Conservation (phyloP, 2,329 filamentous ascomycete genomes). For the Alternaria sp. region DNA sequence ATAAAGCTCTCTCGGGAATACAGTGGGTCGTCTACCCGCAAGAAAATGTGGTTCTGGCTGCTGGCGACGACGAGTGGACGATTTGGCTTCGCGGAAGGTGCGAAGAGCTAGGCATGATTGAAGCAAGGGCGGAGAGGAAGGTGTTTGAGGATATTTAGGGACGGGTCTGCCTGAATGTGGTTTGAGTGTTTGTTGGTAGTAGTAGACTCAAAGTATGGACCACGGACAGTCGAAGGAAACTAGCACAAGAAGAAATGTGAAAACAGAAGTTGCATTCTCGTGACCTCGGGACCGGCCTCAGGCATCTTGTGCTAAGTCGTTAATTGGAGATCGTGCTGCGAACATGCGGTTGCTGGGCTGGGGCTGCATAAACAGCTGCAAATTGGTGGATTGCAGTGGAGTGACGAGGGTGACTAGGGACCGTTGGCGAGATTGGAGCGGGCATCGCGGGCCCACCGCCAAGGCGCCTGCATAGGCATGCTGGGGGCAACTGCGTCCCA, state of each 20-base stretch:
- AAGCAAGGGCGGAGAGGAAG: conserved; percentile 1
- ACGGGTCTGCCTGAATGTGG: background rate
- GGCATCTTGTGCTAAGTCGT: background rate
- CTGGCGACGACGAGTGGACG: conserved; percentile 17
- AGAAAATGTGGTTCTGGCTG: conserved; percentile 12
- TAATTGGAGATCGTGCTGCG: conserved; percentile 7
- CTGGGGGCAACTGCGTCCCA: conserved; percentile 8
- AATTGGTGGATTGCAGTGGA: conserved; percentile 6
- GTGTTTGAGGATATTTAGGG: conserved; percentile 10
- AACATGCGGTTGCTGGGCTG: background rate
- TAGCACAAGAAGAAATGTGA: background rate
- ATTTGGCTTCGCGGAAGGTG: conserved; percentile 9
- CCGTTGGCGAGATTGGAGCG: conserved; percentile 7
- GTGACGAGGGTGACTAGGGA: background rate
- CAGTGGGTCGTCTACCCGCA: conserved; percentile 16
- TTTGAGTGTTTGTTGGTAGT: background rate
- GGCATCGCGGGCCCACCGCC: conserved; percentile 16
- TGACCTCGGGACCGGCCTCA: background rate
- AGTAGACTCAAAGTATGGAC: background rate
- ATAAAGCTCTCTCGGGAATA: conserved; percentile 10
- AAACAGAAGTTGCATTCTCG: background rate
- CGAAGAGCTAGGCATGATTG: conserved; percentile 13
- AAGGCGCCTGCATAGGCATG: conserved; percentile 13
- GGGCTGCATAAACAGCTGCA: conserved; percentile 12
- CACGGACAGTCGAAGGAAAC: background rate